These are phyloP conservation scores for Entomortierella lignicola DNA, from an alignment of 192 early-diverging fungal genomes.

Conservation along the genomic window DNA sequence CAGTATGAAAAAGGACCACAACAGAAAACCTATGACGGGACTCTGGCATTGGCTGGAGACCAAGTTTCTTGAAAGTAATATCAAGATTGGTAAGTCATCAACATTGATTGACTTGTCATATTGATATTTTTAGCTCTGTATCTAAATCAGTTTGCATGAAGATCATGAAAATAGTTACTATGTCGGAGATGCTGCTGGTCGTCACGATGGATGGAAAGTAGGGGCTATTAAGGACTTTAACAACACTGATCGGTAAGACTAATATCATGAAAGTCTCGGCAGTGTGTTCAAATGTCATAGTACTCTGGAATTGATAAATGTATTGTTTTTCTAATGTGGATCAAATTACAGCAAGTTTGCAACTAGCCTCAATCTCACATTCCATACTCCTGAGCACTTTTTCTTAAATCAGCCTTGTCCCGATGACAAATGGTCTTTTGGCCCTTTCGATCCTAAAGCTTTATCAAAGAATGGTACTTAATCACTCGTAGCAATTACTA, in stretches of 20 bases:
- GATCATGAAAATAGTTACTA: conserved; percentile 77
- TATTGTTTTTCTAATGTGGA: neutral
- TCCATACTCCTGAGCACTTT: conserved; percentile 86
- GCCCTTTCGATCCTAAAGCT: conserved; percentile 61
- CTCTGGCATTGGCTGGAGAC: conserved; percentile 72
- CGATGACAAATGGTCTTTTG: conserved; percentile 59
- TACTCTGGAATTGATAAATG: neutral
- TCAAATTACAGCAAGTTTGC: conserved; percentile 76
- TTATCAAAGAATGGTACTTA: conserved; percentile 44
- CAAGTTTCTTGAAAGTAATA: conserved; percentile 52
- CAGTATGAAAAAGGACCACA: conserved; percentile 74
- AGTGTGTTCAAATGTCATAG: too few relatives aligned
- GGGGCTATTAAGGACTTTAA: conserved; percentile 77
- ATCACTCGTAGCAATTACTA: neutral
- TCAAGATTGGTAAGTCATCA: conserved; percentile 53
- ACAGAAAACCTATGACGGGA: conserved; percentile 80
- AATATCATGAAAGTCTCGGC: neutral
- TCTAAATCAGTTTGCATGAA: too few relatives aligned
- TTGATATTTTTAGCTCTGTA: too few relatives aligned
- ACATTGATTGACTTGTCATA: neutral
- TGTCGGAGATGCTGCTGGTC: conserved; percentile 95
- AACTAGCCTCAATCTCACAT: conserved; percentile 74
- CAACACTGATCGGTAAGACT: conserved; percentile 76
- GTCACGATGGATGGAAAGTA: conserved; percentile 71
- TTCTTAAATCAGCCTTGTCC: conserved; percentile 67